phyloP scores from a whole-genome alignment of 1,284 basidiomycete species.

The Spongispora temasekensis region DNA sequence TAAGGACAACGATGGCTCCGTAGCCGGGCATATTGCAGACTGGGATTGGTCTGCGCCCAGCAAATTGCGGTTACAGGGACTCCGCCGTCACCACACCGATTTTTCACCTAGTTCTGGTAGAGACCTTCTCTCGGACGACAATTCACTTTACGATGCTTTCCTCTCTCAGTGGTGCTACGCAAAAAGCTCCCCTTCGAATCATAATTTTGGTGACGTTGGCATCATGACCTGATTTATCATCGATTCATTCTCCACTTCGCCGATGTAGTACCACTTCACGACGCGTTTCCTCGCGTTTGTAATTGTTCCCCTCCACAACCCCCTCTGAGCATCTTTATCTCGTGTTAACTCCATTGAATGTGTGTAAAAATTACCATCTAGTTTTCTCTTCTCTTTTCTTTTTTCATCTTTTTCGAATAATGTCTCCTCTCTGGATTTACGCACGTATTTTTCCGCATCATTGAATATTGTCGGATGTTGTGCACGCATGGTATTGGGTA shows the following conservation, averaged over 20 bases:
- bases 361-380: not conserved
- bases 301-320: not conserved
- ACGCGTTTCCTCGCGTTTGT: not conserved
- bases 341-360: too few relatives aligned
- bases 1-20: not conserved
- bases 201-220: slow-evolving; percentile 12
- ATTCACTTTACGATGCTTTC: slow-evolving; percentile 59
- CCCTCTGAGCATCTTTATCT: not conserved
- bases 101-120: not conserved
- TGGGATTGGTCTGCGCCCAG: slow-evolving; percentile 25
- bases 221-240: slow-evolving; percentile 21
- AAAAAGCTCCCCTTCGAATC: slow-evolving; percentile 34
- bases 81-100: not conserved
- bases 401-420: not conserved
- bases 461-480: too few relatives aligned
- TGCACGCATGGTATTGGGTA: too few relatives aligned
- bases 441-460: too few relatives aligned
- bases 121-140: slow-evolving; percentile 4
- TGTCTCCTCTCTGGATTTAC: not conserved
- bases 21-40: slow-evolving; percentile 10
- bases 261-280: slow-evolving; percentile 7
- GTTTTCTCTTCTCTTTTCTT: not conserved
- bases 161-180: slow-evolving; percentile 74
- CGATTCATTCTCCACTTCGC: not conserved
- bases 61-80: not conserved